Base-by-base conservation (phyloP, 768 basidiomycete genomes). In the Coprinellus aureogranulatus region DNA sequence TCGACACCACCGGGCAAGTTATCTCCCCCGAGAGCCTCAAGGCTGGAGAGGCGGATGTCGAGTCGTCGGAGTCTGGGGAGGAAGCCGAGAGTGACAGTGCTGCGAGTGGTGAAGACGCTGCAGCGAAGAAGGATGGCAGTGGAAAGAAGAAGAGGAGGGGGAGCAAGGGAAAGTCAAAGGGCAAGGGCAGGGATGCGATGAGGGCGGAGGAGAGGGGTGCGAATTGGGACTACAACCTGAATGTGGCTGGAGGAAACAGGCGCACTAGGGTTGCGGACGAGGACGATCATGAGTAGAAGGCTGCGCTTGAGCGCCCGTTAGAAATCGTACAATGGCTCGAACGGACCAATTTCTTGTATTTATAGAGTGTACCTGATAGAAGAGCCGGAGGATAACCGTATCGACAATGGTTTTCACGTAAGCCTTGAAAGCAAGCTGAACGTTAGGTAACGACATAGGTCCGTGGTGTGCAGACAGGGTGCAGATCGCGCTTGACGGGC, bases 91-190 rank as follows among this genome's bases (percentile, higher is more conserved):
- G 39, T 30, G 54, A 37, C 11, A 47, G 54, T 25, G 28, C 20
- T 52, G 54, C 23, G 22, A 54, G 53, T 27, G 53, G 53, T 3
- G 39, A 41, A 23, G 53, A 54, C 11, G 53, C 14, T 4, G 48
- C 28, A 3, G 34, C 27, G 40, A 28, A 37, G 40, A 57, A 52
- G 56, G 40, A 18, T 14, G 23, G n/a, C n/a, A n/a, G n/a, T n/a
- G n/a, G 10, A 30, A 52, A 23, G 27, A 52, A 42, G 56, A 57
- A 44, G 56, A 18, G 49, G 12, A 2, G 40, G 26, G 56, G 56
- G 16, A 57, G 56, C 56, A 57, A 57, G 56, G 50, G 56, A 5
- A 57, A 57, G 55, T 57, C 31, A 4, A 57, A 57, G 56, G 48
- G 56, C 39, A 57, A 57, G 49, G 56, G 56, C 25, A 22, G 50